Evolutionary conservation across 192 early-diverging fungal genomes (phyloP), one percentile per base, ranked within the genome.

Genomic region (Coemansia sp.): DNA sequence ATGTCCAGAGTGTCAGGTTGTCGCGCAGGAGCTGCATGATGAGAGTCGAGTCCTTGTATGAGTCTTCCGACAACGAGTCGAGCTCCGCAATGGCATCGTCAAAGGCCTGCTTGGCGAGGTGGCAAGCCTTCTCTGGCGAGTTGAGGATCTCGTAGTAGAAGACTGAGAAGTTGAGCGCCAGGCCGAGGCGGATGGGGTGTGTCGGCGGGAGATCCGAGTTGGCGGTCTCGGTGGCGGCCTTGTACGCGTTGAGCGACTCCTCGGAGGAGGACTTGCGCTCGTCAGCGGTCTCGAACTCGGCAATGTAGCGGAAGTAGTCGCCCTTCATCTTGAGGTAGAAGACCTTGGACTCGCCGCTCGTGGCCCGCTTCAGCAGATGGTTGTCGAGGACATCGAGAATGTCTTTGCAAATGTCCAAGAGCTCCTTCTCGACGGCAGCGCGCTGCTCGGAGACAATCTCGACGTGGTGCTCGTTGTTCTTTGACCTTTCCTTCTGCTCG

Each of bases 251-350:
- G 80, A 95, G 90, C 50, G 97, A 92, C 65, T 87, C 76, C 50
- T 89, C 88, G 19, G 95, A 89, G 55, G 95, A 90, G 34, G 90
- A 88, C 85, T 93, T 92, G 70, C 95, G 89, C 78, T 86, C 84
- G 63, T 93, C 91, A 46, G 88, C 90, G 35, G 86, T 83, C 74
- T 93, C 89, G 79, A 99, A 99, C 86, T 99, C 97, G 70, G 97
- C 97, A 49, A 99, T 88, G 86, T 99, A 99, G 78, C 97, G 92
- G 89, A 92, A 92, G 87, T 99, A 99, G 81, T 99, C 97, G 65
- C 97, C 97, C 92, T 95, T 97, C 97, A 99, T 99, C 90, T 99
- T 99, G 88, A 92, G 94, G 87, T 97, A 99, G 83, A 99, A 99
- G 68, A 99, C 95, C 88, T 96, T 95, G 81, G 95, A 97, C 85